Evolutionary conservation across 2,329 filamentous ascomycete genomes (phyloP), one percentile per base, ranked within the genome.

Genomic region (Microsporum canis): DNA sequence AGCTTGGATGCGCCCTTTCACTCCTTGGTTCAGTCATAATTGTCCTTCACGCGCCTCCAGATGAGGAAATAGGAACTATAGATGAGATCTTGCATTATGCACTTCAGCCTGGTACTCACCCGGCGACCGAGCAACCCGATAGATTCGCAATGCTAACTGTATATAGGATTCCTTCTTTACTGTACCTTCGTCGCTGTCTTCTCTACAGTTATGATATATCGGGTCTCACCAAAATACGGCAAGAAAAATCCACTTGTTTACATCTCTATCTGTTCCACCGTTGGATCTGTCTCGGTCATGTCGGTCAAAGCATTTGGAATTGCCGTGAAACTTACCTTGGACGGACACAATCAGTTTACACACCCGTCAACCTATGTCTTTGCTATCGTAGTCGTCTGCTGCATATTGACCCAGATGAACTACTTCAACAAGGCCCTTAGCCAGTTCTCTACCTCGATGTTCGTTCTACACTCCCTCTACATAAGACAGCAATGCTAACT

Each of bases 341-440:
- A 82, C 56, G 94, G 92, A 60, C 88, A 95, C 75, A 99, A 99
- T 76, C 94, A 99, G 75, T 96, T 99, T 74, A 85, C 84, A 3
- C 89, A 95, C 68, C 89, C 95, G 1, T 96, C 91, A 57, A 99
- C 95, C 63, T 99, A 99, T 69, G 91, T 96, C 65, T 99, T 99
- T 73, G 86, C 92, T 75, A 96, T 99, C 66, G 84, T 97, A 66
- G 94, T 91, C 0, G 81, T 82, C 2, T 89, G 96, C 65, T 99
- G 94, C 79, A 97, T 99, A 71, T 75, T 99, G 67, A 96, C 91
- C 6, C 94, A 99, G 80, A 97, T 99, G 94, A 99, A 99, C 76
- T 99, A 99, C 76, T 96, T 99, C 77, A 99, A 99, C 81, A 99
- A 99, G 76, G 94, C 94, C 5, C 79, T 99, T 63, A 95, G 90